Evolutionary conservation across 176 grass and related monocot genomes (phyloP).

Genomic region (Ensete glaucum): DNA sequence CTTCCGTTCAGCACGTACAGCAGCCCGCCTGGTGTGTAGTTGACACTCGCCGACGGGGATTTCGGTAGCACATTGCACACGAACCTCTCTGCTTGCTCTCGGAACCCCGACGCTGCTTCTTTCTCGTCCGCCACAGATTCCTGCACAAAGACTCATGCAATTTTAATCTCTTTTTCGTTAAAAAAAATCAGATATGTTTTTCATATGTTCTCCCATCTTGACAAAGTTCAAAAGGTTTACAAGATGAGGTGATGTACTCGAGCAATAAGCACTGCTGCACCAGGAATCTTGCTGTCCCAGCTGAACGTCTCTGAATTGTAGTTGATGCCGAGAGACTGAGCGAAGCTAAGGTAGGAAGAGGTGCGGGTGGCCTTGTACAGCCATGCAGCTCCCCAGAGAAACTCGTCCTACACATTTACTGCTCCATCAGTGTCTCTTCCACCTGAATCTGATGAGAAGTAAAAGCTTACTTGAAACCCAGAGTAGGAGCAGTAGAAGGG

Average conservation of each 20-base stretch:
- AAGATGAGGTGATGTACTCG: slow-evolving; percentile 2
- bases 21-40: slow-evolving; percentile 32
- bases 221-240: neutral
- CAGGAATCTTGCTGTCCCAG: slow-evolving; percentile 32
- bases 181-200: too few relatives aligned
- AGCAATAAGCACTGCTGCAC: slow-evolving; percentile 21
- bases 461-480: slow-evolving; percentile 24
- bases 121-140: slow-evolving; percentile 13
- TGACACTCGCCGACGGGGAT: slow-evolving; percentile 12
- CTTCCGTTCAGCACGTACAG: slow-evolving; percentile 25
- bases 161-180: too few relatives aligned
- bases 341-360: slow-evolving; percentile 18
- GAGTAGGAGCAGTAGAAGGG: slow-evolving; percentile 46
- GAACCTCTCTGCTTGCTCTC: slow-evolving; percentile 21
- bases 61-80: slow-evolving; percentile 23
- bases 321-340: slow-evolving; percentile 15
- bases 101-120: slow-evolving; percentile 12
- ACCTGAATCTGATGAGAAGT: neutral
- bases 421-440: too few relatives aligned
- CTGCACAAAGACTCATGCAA: slow-evolving; percentile 12
- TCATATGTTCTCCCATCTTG: neutral
- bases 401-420: slow-evolving; percentile 26
- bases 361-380: slow-evolving; percentile 28
- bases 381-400: slow-evolving; percentile 36
- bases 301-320: slow-evolving; percentile 22